Conservation (phyloP, 805 yeast genomes). For the Suhomyces sp. region DNA sequence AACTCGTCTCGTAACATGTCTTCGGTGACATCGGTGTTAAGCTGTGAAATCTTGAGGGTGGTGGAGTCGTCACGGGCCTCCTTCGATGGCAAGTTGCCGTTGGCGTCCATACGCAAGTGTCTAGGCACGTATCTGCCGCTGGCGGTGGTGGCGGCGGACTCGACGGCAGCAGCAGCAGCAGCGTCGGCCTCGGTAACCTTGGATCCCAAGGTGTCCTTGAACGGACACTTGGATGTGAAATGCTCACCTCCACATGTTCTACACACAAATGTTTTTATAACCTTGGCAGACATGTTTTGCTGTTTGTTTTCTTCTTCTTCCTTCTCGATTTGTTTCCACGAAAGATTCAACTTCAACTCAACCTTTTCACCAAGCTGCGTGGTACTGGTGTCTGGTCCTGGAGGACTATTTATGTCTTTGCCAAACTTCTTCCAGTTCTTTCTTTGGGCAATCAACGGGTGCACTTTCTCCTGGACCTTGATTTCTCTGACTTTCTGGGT, state of each 20-base stretch:
- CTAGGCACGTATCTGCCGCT: slow-evolving; percentile 42
- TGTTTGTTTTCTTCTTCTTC: slow-evolving; percentile 59
- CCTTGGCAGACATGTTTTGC: slow-evolving; percentile 37
- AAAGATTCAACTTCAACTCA: slow-evolving; percentile 65
- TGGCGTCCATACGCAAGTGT: slow-evolving; percentile 44
- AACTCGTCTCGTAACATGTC: slow-evolving; percentile 72
- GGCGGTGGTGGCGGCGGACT: slow-evolving; percentile 15
- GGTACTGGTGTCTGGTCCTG: slow-evolving; percentile 87
- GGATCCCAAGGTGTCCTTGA: slow-evolving; percentile 77
- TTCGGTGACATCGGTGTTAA: slow-evolving; percentile 83
- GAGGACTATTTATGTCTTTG: slow-evolving; percentile 61
- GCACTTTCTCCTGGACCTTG: slow-evolving; percentile 75
- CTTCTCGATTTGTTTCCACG: slow-evolving; percentile 76
- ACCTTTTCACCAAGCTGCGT: slow-evolving; percentile 88
- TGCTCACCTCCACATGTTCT: slow-evolving; percentile 94
- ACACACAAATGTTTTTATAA: slow-evolving; percentile 57
- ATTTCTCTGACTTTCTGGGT: slow-evolving; percentile 82
- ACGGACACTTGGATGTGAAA: slow-evolving; percentile 93
- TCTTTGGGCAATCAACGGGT: slow-evolving; percentile 82
- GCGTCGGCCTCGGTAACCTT: slow-evolving; percentile 42
- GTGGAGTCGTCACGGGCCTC: slow-evolving; percentile 74
- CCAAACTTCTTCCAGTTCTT: slow-evolving; percentile 89
- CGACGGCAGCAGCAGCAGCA: slow-evolving; percentile 32
- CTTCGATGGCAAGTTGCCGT: slow-evolving; percentile 36
- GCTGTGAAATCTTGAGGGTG: slow-evolving; percentile 87